A percentile compares a stretch with the other conserved stretches of the same genome.
Evolutionary conservation across 208 protist species (phyloP).

Genomic region (Trypanosoma theileri): DNA sequence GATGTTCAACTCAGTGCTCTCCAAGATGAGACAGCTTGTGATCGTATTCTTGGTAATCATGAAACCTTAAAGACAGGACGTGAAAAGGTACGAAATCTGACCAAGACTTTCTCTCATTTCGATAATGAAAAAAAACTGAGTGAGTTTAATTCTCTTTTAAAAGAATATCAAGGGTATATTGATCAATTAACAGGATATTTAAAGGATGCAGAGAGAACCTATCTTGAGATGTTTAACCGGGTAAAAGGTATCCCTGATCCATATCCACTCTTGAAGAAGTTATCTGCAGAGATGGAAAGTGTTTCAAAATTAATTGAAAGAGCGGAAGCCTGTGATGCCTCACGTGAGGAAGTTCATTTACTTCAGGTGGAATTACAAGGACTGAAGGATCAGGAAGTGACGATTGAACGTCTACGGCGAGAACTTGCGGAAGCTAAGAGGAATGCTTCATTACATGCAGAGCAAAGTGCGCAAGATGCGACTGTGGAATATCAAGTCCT

Average conservation of each 20-base stretch:
- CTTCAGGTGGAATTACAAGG: conserved; percentile 10
- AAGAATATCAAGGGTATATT: conserved; percentile 18
- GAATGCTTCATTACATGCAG: neutral
- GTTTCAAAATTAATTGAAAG: conserved; percentile 6
- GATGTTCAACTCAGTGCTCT: conserved; percentile 6
- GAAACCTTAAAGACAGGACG: neutral
- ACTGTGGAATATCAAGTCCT: conserved; percentile 9
- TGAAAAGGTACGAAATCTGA: conserved; percentile 4
- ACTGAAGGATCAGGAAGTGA: conserved; percentile 16
- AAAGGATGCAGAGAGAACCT: conserved; percentile 10
- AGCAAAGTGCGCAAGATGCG: conserved; percentile 3
- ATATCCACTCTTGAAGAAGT: conserved; percentile 20
- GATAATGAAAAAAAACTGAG: conserved; percentile 16
- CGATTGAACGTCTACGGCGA: conserved; percentile 6
- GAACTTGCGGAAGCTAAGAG: conserved; percentile 13
- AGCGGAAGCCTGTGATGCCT: neutral
- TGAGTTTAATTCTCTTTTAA: conserved; percentile 12
- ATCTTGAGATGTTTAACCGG: conserved; percentile 13
- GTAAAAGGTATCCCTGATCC: conserved; percentile 17
- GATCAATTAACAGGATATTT: conserved; percentile 9
- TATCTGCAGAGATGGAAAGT: conserved; percentile 13
- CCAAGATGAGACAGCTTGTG: neutral
- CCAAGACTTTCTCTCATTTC: conserved; percentile 14
- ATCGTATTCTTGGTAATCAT: conserved; percentile 11
- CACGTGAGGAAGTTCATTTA: conserved; percentile 7